Conservation (phyloP, 1,284 basidiomycete species). For the Flammula alnicola region DNA sequence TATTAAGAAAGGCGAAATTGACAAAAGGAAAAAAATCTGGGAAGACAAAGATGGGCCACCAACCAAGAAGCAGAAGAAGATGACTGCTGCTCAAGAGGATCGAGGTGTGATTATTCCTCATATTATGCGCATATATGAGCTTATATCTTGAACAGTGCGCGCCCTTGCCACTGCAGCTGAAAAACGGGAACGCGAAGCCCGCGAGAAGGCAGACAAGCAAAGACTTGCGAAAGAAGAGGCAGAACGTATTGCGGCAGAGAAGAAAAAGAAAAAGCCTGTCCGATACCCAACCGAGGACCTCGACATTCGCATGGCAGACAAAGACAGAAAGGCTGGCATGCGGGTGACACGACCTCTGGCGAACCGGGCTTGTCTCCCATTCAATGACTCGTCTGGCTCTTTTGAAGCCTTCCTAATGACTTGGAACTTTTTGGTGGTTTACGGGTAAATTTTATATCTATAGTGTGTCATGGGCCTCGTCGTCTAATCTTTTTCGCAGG, state of each 20-base stretch:
- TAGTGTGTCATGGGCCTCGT: background rate
- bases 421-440: slow-evolving; percentile 93
- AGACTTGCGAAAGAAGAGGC: slow-evolving; percentile 72
- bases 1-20: slow-evolving; percentile 85
- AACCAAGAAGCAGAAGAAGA: slow-evolving; percentile 81
- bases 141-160: slow-evolving; percentile 34
- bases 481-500: slow-evolving; percentile 44
- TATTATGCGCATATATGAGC: slow-evolving; percentile 19
- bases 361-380: slow-evolving; percentile 69
- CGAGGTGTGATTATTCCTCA: slow-evolving; percentile 53
- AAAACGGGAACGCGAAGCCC: slow-evolving; percentile 68
- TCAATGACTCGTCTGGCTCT: slow-evolving; percentile 68
- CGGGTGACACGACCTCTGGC: slow-evolving; percentile 73
- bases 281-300: slow-evolving; percentile 88
- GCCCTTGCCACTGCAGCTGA: slow-evolving; percentile 51
- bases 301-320: slow-evolving; percentile 75
- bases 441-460: slow-evolving; percentile 66
- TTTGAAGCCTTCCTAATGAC: slow-evolving; percentile 88
- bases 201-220: slow-evolving; percentile 68
- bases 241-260: slow-evolving; percentile 71
- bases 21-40: slow-evolving; percentile 89
- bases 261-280: slow-evolving; percentile 88
- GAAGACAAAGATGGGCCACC: slow-evolving; percentile 81
- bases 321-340: slow-evolving; percentile 78
- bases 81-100: slow-evolving; percentile 70